Evolutionary conservation across 1,284 basidiomycete genomes (phyloP).

Genomic region (Leucoagaricus sp.): DNA sequence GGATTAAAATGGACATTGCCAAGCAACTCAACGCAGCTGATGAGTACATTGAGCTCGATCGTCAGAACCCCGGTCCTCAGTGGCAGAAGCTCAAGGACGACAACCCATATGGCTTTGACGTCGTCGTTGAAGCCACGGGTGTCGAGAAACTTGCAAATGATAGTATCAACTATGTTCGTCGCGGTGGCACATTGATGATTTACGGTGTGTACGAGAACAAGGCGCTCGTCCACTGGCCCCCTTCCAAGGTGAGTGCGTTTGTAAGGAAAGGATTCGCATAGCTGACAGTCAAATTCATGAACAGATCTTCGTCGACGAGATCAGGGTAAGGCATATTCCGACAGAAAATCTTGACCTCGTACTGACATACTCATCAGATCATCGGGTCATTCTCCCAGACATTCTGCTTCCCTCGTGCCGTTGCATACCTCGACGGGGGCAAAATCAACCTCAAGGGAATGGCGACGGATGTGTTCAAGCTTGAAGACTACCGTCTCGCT

Average conservation of each 20-base stretch:
- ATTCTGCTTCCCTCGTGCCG: constrained; percentile 85
- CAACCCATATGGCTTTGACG: constrained; percentile 87
- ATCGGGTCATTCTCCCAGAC: constrained; percentile 88
- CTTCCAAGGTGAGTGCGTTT: constrained; percentile 47
- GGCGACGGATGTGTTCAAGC: constrained; percentile 77
- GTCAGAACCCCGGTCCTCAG: constrained; percentile 71
- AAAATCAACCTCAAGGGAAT: constrained; percentile 84
- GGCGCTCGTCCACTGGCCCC: constrained; percentile 82
- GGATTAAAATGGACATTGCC: constrained; percentile 86
- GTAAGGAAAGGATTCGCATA: not conserved
- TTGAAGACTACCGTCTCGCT: constrained; percentile 79
- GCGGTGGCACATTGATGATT: constrained; percentile 76
- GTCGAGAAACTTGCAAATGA: constrained; percentile 81
- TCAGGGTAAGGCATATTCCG: constrained; percentile 50
- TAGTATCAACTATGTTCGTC: constrained; percentile 84
- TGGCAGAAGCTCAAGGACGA: constrained; percentile 81
- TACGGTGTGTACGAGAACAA: constrained; percentile 78
- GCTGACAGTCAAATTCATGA: not conserved
- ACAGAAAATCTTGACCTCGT: constrained; percentile 1
- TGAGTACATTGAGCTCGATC: constrained; percentile 84
- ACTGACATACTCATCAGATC: constrained; percentile 50
- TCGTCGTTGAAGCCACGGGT: constrained; percentile 88
- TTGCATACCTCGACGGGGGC: constrained; percentile 83
- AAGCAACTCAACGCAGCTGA: constrained; percentile 75
- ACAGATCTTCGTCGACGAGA: constrained; percentile 84